These are phyloP conservation scores for Vitis hybrid DNA, from an alignment of 177 flowering plant genomes.

Conservation along the genomic window DNA sequence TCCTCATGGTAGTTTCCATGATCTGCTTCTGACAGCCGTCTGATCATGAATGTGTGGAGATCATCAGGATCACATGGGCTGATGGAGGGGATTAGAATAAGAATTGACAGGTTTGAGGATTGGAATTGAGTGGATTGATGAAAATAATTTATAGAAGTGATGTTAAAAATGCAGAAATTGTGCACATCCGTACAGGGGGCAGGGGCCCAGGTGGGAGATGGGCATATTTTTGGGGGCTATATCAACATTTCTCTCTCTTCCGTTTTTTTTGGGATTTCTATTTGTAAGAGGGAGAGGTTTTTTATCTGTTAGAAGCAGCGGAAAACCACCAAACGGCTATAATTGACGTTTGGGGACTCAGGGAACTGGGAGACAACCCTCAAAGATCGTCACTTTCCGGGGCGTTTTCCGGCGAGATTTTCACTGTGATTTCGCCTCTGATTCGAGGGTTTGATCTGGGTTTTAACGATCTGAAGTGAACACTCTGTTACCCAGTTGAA, in stretches of 20 bases:
- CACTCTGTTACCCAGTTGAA: neutral
- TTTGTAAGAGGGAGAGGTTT: conserved; percentile 2
- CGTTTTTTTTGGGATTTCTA: neutral
- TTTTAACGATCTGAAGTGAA: conserved; percentile 17
- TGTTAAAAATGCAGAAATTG: too few species aligned
- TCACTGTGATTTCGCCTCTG: neutral
- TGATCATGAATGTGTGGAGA: too few species aligned
- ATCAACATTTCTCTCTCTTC: neutral
- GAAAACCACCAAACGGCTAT: conserved; percentile 55
- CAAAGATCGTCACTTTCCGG: conserved; percentile 4
- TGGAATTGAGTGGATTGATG: too few species aligned
- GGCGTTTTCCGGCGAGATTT: conserved; percentile 8
- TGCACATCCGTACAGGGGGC: too few species aligned
- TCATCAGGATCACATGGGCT: too few species aligned
- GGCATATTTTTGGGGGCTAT: too few species aligned
- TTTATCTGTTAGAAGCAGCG: conserved; percentile 16
- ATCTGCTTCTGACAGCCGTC: too few species aligned
- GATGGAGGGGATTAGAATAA: too few species aligned
- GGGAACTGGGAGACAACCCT: neutral
- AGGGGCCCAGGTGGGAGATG: too few species aligned
- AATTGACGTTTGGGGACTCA: conserved; percentile 22
- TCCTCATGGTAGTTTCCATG: too few species aligned
- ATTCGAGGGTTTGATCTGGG: conserved; percentile 18
- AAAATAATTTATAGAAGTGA: too few species aligned
- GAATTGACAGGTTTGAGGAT: too few species aligned